These are phyloP conservation scores for Penicillium waksmanii DNA, from an alignment of 495 filamentous ascomycete genomes.

Conservation along the genomic window DNA sequence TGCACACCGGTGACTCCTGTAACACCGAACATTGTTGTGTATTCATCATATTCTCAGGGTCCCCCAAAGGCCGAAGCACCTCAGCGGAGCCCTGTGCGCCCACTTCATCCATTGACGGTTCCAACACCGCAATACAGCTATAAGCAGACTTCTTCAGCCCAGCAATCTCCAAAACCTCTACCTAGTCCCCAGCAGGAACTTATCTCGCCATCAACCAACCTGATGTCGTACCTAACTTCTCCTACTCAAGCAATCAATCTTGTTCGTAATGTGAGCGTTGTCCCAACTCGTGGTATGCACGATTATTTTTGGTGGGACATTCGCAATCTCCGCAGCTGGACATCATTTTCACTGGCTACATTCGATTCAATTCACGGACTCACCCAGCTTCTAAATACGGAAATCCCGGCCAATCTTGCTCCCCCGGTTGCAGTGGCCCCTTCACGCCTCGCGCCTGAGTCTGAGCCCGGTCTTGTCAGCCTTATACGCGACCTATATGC, in stretches of 20 bases:
- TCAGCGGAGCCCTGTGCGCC: slow-evolving; percentile 32
- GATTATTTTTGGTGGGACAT: slow-evolving; percentile 95
- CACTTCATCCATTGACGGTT: slow-evolving; percentile 42
- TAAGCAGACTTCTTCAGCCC: slow-evolving; percentile 44
- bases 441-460: slow-evolving; percentile 68
- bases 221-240: slow-evolving; percentile 76
- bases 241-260: slow-evolving; percentile 79
- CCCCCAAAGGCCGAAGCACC: slow-evolving; percentile 19
- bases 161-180: slow-evolving; percentile 52
- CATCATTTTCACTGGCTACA: slow-evolving; percentile 69
- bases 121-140: slow-evolving; percentile 48
- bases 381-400: slow-evolving; percentile 70
- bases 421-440: slow-evolving; percentile 57
- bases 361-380: slow-evolving; percentile 77
- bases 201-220: slow-evolving; percentile 61
- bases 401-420: slow-evolving; percentile 65
- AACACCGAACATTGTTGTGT: slow-evolving; percentile 46
- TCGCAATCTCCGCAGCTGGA: slow-evolving; percentile 82
- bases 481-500: slow-evolving; percentile 73
- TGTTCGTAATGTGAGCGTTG: slow-evolving; percentile 78
- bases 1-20: slow-evolving; percentile 50
- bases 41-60: slow-evolving; percentile 38
- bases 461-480: slow-evolving; percentile 68
- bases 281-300: slow-evolving; percentile 67
- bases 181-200: slow-evolving; percentile 39